Evolutionary conservation across 2,329 filamentous ascomycete genomes (phyloP).

Genomic region (Cercospora sesami): DNA sequence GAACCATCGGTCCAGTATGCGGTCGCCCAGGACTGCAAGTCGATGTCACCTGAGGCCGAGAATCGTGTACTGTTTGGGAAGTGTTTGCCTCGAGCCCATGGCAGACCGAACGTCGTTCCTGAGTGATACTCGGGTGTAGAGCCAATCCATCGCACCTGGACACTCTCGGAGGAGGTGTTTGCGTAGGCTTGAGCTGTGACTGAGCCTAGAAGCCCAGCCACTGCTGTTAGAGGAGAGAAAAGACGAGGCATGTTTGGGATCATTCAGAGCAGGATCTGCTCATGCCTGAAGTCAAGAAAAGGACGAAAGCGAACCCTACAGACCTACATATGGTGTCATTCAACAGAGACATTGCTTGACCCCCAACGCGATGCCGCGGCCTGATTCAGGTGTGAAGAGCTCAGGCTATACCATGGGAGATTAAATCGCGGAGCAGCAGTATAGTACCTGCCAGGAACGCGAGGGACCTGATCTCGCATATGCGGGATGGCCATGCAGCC

Average conservation of each 20-base stretch:
- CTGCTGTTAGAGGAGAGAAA: not conserved
- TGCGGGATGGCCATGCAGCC: not conserved
- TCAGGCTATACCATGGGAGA: not conserved
- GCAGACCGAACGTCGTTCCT: conserved; percentile 45
- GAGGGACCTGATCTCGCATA: not conserved
- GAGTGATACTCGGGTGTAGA: conserved; percentile 25
- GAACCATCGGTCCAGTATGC: conserved; percentile 63
- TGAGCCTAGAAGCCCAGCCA: not conserved
- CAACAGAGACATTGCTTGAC: not conserved
- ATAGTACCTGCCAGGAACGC: conserved; percentile 4
- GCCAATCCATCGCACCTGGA: conserved; percentile 19
- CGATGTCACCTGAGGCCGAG: conserved; percentile 27
- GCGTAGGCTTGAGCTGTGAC: not conserved
- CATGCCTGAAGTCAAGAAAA: not conserved
- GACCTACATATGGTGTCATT: conserved; percentile 5
- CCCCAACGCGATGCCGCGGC: conserved; percentile 6
- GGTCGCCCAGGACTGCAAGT: conserved; percentile 58
- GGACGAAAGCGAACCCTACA: not conserved
- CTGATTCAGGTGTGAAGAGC: not conserved
- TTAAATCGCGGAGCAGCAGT: not conserved
- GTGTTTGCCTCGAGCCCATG: conserved; percentile 43
- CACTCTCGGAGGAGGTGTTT: conserved; percentile 8
- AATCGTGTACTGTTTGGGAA: conserved; percentile 40
- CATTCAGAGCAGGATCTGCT: not conserved
- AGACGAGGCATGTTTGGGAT: not conserved